phyloP scores from a whole-genome alignment of 2,329 filamentous ascomycete genomes.

The Rhytidhysteron rufulum region DNA sequence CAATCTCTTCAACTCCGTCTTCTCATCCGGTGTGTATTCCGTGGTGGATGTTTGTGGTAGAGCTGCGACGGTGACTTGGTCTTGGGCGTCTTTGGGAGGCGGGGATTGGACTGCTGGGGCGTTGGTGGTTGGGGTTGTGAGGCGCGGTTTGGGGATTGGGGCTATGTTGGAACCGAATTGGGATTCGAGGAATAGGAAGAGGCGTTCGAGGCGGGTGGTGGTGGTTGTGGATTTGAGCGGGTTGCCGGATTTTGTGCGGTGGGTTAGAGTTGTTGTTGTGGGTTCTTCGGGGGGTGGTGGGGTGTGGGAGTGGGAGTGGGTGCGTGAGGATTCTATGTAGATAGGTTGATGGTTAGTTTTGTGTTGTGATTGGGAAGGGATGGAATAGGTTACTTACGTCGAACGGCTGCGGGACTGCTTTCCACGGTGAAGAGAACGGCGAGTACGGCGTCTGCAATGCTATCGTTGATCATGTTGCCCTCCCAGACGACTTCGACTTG shows the following conservation, averaged over 20 bases:
- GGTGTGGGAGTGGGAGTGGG: conserved; percentile 24
- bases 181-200: conserved; percentile 94
- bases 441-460: conserved; percentile 95
- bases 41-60: conserved; percentile 27
- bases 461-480: conserved; percentile 95
- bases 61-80: not conserved
- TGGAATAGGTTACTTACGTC: conserved; percentile 57
- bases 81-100: not conserved
- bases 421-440: conserved; percentile 89
- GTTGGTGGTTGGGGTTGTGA: conserved; percentile 32
- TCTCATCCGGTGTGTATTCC: conserved; percentile 16
- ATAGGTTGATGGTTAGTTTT: conserved; percentile 6
- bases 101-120: conserved; percentile 5
- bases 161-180: conserved; percentile 85
- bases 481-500: conserved; percentile 95
- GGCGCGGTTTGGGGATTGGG: conserved; percentile 66
- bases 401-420: conserved; percentile 90
- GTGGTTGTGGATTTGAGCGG: conserved; percentile 69
- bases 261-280: conserved; percentile 9
- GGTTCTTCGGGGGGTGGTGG: conserved; percentile 8
- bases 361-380: conserved; percentile 8
- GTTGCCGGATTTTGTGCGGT: conserved; percentile 49
- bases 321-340: conserved; percentile 33
- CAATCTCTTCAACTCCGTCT: conserved; percentile 67
- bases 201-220: conserved; percentile 73